Conservation (phyloP, 108 stramenopile species). For the Cyclotella choctawhatcheeana region DNA sequence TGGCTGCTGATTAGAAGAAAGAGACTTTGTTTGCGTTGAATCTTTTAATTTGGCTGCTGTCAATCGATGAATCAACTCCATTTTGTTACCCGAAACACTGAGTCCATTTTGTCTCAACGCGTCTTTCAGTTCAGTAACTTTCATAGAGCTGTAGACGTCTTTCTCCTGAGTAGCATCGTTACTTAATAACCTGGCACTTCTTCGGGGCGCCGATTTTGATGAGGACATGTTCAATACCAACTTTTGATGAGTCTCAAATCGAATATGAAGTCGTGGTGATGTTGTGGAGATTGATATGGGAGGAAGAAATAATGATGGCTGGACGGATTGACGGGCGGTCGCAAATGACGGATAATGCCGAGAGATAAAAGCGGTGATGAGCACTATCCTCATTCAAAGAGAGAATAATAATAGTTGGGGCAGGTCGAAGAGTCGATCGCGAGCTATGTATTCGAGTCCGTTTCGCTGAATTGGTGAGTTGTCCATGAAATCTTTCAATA, state of each 20-base stretch:
- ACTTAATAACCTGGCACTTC: not conserved
- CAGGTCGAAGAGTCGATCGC: not conserved
- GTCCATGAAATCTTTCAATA: too few relatives aligned
- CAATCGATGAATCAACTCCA: constrained; percentile 1
- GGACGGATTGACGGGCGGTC: not conserved
- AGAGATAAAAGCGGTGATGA: not conserved
- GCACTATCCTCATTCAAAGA: not conserved
- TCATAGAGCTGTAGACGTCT: constrained; percentile 15
- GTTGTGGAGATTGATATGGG: not conserved
- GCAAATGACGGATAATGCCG: not conserved
- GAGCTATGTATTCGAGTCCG: too few relatives aligned
- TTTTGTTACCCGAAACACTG: constrained; percentile 25
- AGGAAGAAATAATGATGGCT: not conserved
- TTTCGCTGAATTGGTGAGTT: too few relatives aligned
- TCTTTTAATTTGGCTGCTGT: not conserved
- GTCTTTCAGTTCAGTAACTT: constrained; percentile 19
- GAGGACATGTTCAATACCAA: not conserved
- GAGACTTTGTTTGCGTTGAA: not conserved
- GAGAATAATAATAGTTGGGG: not conserved
- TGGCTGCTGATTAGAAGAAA: not conserved
- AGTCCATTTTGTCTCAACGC: constrained; percentile 30
- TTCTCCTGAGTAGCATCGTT: not conserved
- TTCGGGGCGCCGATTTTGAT: not conserved
- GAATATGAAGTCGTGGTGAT: too few relatives aligned
- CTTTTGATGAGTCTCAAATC: not conserved